Base-by-base conservation (phyloP, 1,284 basidiomycete species). In the Apiotrichum montevideense region DNA sequence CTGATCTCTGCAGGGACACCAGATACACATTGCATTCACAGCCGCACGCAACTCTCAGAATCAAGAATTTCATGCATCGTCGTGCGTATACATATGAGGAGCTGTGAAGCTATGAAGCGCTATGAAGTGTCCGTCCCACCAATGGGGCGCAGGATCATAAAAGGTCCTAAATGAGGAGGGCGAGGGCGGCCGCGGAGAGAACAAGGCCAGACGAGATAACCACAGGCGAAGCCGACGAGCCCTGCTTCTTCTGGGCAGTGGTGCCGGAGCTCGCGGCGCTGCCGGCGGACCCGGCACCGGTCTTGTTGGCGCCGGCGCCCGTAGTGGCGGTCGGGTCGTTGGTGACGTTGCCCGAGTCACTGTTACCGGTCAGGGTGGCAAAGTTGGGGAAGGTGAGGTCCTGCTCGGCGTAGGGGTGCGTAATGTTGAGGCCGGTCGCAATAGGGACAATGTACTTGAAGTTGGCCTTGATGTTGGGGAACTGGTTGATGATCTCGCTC, bases 351-450 rank as follows among this genome's bases (percentile, higher is more conserved):
- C 33, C 21, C 15, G 35, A 35, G 8, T 37, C 15, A 4, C 13
- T 13, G 35, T 49, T 32, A 15, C 47, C 50, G 7, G 51, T 64
- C 65, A 69, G 70, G 35, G 55, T 43, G 14, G 51, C 46, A 48
- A 71, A 73, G 53, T 63, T 55, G 40, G 68, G 64, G 66, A 70
- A 79, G 45, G 67, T 70, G 51, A 73, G 67, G 62, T 74, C 67
- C 46, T 63, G 59, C 66, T 81, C 79, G n/a, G 63, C 68, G 64
- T 81, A 81, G 0, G 79, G 79, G 41, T 70, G 58, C 11, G 76
- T 78, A 61, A 58, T 65, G 71, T 77, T 80, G 66, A 66, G 68
- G 40, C 73, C 78, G 5, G 70, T 63, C 4, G 70, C 68, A 43
- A 76, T 63, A n/a, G 77, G 76, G 13, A 75, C 70, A 35, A 78